These are phyloP conservation scores for Insectozyma bohioensis DNA, from an alignment of 1,139 yeast species.

Conservation along the genomic window DNA sequence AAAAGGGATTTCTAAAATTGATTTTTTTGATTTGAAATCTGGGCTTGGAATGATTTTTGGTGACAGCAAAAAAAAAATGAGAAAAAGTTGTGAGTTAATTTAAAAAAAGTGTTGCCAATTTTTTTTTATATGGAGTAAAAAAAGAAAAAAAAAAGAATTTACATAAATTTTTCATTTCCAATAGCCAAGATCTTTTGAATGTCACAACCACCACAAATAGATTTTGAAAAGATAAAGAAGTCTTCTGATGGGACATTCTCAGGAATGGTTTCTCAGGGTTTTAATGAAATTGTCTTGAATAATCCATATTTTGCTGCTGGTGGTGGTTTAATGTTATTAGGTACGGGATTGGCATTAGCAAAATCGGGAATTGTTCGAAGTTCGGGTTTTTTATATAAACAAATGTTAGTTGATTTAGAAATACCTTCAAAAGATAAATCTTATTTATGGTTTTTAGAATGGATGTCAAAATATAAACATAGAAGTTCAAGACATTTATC, in stretches of 20 bases:
- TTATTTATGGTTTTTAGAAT: constrained; percentile 90
- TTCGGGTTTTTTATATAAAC: constrained; percentile 72
- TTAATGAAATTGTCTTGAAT: constrained; percentile 57
- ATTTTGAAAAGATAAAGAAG: constrained; percentile 35
- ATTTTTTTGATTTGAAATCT: too few species aligned
- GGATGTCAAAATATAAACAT: constrained; percentile 87
- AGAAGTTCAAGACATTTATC: constrained; percentile 81
- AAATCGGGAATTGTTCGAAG: constrained; percentile 67
- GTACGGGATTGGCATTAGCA: constrained; percentile 80
- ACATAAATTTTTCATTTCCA: neutral
- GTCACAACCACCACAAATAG: constrained; percentile 22
- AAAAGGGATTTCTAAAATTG: too few species aligned
- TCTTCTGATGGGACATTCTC: constrained; percentile 39
- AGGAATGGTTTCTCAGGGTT: constrained; percentile 37
- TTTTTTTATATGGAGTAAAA: neutral
- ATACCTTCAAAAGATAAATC: constrained; percentile 93
- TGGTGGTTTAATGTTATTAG: constrained; percentile 92
- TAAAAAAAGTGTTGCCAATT: constrained; percentile 1
- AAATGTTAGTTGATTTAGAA: constrained; percentile 86
- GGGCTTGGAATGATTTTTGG: too few species aligned
- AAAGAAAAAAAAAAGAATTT: neutral
- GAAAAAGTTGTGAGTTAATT: too few species aligned
- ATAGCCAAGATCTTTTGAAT: constrained; percentile 3
- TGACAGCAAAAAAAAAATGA: too few species aligned
- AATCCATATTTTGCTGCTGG: constrained; percentile 98